Percentiles rank a stretch among this genome's conserved stretches.
Evolutionary conservation across 306 rosid genomes (phyloP).

Genomic region (Acacia crassicarpa): DNA sequence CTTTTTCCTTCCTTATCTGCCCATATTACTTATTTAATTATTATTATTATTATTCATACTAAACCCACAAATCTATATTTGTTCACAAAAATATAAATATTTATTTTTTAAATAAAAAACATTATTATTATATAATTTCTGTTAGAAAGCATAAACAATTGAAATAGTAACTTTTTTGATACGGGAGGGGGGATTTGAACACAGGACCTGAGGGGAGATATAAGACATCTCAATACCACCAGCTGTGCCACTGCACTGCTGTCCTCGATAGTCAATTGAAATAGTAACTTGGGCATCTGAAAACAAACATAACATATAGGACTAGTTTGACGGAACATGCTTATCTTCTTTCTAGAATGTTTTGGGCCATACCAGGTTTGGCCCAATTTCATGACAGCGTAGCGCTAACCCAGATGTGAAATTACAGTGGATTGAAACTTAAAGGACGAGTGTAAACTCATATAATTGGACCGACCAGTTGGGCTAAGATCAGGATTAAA

Average conservation of each 20-base stretch:
- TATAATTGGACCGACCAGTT: background rate
- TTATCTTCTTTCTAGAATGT: background rate
- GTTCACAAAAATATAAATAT: background rate
- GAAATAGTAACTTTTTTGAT: background rate
- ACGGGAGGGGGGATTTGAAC: too few relatives aligned
- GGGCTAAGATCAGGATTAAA: background rate
- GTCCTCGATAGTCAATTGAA: too few relatives aligned
- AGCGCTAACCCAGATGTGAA: background rate
- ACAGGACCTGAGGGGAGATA: too few relatives aligned
- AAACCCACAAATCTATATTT: background rate
- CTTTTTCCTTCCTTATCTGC: conserved; percentile 6
- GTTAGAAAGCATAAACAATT: too few relatives aligned
- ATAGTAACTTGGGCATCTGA: background rate
- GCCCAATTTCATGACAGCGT: background rate
- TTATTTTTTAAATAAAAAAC: background rate
- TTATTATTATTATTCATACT: background rate
- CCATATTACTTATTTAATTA: background rate
- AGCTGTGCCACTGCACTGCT: too few relatives aligned
- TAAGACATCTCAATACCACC: too few relatives aligned
- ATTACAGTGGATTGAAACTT: background rate
- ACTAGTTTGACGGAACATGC: background rate
- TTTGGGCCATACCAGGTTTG: background rate
- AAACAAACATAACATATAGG: background rate
- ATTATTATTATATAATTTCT: too few relatives aligned
- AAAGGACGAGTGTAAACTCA: background rate